A percentile compares a stretch with the other conserved stretches of the same genome.
These are phyloP conservation scores for Middelhovenomyces tepae DNA, from an alignment of 805 yeast species.

Conservation along the genomic window DNA sequence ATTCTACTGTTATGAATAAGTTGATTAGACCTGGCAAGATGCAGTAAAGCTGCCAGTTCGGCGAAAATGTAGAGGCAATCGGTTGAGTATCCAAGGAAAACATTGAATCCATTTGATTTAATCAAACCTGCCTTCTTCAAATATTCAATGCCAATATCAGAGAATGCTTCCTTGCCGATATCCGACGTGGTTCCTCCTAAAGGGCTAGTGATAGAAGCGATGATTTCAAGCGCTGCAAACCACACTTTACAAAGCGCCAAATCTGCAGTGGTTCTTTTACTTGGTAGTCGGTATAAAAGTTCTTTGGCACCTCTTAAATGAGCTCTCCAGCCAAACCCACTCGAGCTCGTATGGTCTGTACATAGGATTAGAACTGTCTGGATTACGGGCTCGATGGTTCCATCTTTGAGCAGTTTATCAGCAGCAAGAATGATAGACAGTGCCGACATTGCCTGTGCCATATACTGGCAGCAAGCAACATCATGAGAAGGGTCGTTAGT, in stretches of 20 bases:
- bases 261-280: not conserved
- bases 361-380: constrained; percentile 1
- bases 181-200: not conserved
- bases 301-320: constrained; percentile 1
- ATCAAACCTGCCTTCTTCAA: not conserved
- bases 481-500: not conserved
- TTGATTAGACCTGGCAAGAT: not conserved
- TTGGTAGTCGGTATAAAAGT: not conserved
- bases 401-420: not conserved
- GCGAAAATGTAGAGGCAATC: not conserved
- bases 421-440: not conserved
- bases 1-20: not conserved
- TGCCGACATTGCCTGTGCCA: not conserved
- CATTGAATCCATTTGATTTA: not conserved
- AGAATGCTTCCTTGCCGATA: not conserved
- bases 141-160: not conserved
- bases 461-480: not conserved
- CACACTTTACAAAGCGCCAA: constrained; percentile 1
- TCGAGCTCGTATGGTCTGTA: not conserved
- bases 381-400: not conserved
- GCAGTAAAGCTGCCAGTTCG: not conserved
- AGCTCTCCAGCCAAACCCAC: not conserved
- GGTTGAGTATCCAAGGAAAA: constrained; percentile 1
- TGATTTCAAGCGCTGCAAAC: constrained; percentile 1
- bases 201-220: not conserved